Evolutionary conservation across 306 rosid species (phyloP).

Genomic region (Quercus robur): DNA sequence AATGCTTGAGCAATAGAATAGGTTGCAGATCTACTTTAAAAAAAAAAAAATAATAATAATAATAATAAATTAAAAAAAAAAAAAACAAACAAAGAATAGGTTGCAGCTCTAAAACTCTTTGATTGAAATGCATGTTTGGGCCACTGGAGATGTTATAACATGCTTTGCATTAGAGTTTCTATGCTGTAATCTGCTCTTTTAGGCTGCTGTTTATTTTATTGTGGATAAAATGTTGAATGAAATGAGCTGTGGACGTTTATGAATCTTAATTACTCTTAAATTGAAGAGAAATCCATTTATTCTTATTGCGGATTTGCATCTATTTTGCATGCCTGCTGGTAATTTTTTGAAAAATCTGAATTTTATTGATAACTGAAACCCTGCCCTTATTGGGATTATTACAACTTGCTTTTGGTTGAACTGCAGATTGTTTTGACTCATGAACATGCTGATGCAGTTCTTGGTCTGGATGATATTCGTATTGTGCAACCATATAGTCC

Average conservation of each 20-base stretch:
- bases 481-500: constrained; percentile 83
- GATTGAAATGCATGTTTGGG: background rate
- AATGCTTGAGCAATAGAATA: background rate
- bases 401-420: constrained; percentile 11
- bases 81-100: background rate
- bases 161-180: background rate
- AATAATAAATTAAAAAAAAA: too few relatives aligned
- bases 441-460: constrained; percentile 99
- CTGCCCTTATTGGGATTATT: constrained; percentile 6
- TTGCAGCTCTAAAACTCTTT: background rate
- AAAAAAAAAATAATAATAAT: too few relatives aligned
- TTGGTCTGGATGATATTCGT: constrained; percentile 97
- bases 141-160: background rate
- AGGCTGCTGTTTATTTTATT: constrained; percentile 6
- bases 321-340: constrained; percentile 8
- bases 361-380: background rate
- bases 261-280: constrained; percentile 6
- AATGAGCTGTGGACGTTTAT: constrained; percentile 2
- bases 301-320: constrained; percentile 1
- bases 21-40: too few relatives aligned
- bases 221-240: background rate
- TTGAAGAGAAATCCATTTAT: background rate
- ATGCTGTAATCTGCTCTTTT: background rate
- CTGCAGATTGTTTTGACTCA: constrained; percentile 96
- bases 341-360: background rate